A percentile compares a stretch with the other conserved stretches of the same genome.
Evolutionary conservation across 371 early-diverging fungal species (phyloP).

Genomic region (Mucor irregularis): DNA sequence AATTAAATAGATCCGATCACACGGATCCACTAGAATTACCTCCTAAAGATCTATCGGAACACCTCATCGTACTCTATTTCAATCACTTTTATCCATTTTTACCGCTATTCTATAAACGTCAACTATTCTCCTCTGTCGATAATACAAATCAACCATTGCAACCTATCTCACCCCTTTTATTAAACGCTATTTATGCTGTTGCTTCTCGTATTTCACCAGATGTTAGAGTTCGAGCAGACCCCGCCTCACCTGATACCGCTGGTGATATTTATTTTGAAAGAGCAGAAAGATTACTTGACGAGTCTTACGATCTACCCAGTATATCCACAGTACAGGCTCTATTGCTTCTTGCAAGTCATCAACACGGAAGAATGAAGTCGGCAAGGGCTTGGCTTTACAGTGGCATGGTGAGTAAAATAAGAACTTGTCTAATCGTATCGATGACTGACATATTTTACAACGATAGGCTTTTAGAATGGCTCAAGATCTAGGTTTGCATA

Average conservation of each 20-base stretch:
- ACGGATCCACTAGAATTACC: constrained; percentile 38
- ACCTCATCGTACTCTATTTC: constrained; percentile 57
- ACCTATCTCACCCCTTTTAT: constrained; percentile 40
- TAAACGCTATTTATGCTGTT: constrained; percentile 53
- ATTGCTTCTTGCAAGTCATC: constrained; percentile 51
- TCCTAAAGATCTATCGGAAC: constrained; percentile 56
- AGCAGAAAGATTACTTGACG: constrained; percentile 51
- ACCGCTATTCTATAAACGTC: constrained; percentile 54
- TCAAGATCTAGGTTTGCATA: constrained; percentile 47
- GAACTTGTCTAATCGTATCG: no score
- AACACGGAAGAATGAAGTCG: constrained; percentile 54
- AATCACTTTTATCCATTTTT: constrained; percentile 53
- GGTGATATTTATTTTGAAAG: constrained; percentile 51
- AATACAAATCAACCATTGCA: constrained; percentile 11
- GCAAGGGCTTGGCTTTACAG: constrained; percentile 52
- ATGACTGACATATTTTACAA: neutral
- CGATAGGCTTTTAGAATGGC: constrained; percentile 53
- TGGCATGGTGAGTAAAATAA: constrained; percentile 49
- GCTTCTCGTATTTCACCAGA: constrained; percentile 50
- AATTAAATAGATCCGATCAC: neutral
- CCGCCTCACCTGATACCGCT: constrained; percentile 35
- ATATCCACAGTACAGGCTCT: constrained; percentile 64
- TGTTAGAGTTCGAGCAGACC: constrained; percentile 34
- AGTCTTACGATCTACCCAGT: constrained; percentile 56
- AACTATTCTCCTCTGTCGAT: constrained; percentile 12